These are phyloP conservation scores for Hypomyces rosellus DNA, from an alignment of 2,329 filamentous ascomycete genomes.

Conservation along the genomic window DNA sequence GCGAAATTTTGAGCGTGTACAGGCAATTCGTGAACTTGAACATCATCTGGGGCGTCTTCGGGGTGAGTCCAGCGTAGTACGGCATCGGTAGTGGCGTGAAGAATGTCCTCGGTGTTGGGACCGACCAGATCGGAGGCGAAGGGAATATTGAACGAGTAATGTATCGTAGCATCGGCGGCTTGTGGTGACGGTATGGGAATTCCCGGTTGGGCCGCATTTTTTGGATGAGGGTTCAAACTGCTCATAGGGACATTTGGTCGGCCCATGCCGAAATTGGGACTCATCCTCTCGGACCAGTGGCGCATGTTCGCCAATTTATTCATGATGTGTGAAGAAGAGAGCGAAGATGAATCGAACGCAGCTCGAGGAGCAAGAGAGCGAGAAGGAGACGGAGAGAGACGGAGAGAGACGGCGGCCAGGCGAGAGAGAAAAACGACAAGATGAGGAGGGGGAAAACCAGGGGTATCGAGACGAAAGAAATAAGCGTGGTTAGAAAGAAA, in stretches of 20 bases:
- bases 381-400: no score
- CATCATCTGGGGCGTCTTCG: conserved; percentile 75
- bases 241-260: conserved; percentile 52
- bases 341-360: conserved; percentile 1
- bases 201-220: conserved; percentile 45
- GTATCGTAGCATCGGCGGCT: conserved; percentile 69
- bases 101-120: conserved; percentile 88
- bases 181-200: conserved; percentile 61
- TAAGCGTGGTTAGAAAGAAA: conserved; percentile 18
- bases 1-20: conserved; percentile 84
- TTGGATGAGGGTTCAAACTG: conserved; percentile 51
- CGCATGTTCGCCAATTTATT: conserved; percentile 67
- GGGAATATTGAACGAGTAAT: conserved; percentile 95
- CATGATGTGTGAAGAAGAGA: conserved; percentile 41
- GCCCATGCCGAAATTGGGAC: conserved; percentile 60
- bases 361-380: conserved; percentile 3
- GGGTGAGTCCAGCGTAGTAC: conserved; percentile 91
- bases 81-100: conserved; percentile 84
- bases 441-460: conserved; percentile 15
- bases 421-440: not conserved
- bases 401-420: conserved; percentile 1
- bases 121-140: conserved; percentile 89
- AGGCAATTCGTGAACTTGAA: conserved; percentile 83
- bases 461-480: conserved; percentile 17
- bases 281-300: conserved; percentile 66